phyloP scores from a whole-genome alignment of 2,329 filamentous ascomycete genomes.

The Teratosphaeria epicoccoides region DNA sequence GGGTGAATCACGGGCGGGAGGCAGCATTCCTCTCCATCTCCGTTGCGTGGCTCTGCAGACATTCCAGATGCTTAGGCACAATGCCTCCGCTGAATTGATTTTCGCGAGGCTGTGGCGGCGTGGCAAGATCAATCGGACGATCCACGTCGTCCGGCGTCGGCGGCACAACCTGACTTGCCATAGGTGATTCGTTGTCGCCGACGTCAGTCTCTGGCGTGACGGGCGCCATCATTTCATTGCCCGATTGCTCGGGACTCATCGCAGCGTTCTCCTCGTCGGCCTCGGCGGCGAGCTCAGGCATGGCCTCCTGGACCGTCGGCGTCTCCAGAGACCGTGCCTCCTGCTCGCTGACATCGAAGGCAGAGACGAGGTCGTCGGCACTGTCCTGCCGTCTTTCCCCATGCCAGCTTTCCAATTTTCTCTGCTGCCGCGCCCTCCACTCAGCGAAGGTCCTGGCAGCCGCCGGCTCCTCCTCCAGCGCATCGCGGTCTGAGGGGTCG shows the following conservation, averaged over 20 bases:
- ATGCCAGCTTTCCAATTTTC: neutral
- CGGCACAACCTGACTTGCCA: neutral
- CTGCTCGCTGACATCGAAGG: neutral
- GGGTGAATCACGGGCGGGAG: neutral
- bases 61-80: neutral
- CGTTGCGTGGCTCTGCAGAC: neutral
- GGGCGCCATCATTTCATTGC: neutral
- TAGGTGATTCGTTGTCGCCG: neutral
- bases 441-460: conserved; percentile 5
- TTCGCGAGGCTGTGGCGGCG: neutral
- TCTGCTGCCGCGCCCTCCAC: conserved; percentile 10
- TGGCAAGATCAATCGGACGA: neutral
- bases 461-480: conserved; percentile 2
- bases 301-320: neutral
- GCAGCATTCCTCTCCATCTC: neutral
- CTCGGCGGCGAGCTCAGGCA: conserved; percentile 2
- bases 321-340: neutral
- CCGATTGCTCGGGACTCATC: conserved; percentile 3
- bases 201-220: conserved; percentile 6
- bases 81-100: neutral
- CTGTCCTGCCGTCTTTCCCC: conserved; percentile 3
- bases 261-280: neutral
- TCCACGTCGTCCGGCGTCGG: neutral
- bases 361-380: neutral
- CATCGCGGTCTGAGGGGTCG: conserved; percentile 1